Evolutionary conservation across 2,329 filamentous ascomycete species (phyloP).

Genomic region (Neopestalotiopsis rosae): DNA sequence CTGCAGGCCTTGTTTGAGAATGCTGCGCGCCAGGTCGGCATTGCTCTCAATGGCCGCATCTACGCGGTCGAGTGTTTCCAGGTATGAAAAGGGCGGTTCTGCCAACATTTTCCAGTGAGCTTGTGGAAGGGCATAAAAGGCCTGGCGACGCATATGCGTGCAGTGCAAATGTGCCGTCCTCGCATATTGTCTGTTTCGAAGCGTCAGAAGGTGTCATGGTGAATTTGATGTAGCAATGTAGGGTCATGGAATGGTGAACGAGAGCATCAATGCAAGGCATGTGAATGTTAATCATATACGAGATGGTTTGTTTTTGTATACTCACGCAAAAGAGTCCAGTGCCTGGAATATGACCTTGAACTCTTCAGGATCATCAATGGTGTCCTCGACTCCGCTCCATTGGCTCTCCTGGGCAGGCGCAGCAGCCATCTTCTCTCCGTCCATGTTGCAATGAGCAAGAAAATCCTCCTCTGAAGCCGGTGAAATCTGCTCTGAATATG

Average conservation of each 20-base stretch:
- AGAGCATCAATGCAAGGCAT: background rate
- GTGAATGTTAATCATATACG: background rate
- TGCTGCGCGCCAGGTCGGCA: constrained; percentile 79
- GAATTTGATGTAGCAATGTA: background rate
- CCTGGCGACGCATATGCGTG: constrained; percentile 87
- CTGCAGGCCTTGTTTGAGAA: constrained; percentile 71
- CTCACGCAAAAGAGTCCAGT: constrained; percentile 88
- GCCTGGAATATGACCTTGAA: constrained; percentile 78
- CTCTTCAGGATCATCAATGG: constrained; percentile 79
- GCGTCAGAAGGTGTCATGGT: background rate
- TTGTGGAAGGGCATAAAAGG: constrained; percentile 89
- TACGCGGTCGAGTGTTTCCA: constrained; percentile 77
- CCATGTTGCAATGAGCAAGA: constrained; percentile 11
- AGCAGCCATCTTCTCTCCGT: constrained; percentile 20
- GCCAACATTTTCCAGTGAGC: constrained; percentile 85
- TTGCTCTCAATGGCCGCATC: constrained; percentile 92
- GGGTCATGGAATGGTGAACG: background rate
- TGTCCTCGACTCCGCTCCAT: constrained; percentile 69
- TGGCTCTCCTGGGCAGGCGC: constrained; percentile 39
- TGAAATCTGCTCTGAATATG: background rate
- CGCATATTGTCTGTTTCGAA: constrained; percentile 73
- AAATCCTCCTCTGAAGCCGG: background rate
- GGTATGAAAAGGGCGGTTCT: constrained; percentile 79
- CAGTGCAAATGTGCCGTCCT: constrained; percentile 86
- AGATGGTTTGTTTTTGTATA: constrained; percentile 26